Percentiles rank a stretch among this genome's conserved stretches.
Evolutionary conservation across 2,329 filamentous ascomycete genomes (phyloP).

Genomic region (Colletotrichum sp.): DNA sequence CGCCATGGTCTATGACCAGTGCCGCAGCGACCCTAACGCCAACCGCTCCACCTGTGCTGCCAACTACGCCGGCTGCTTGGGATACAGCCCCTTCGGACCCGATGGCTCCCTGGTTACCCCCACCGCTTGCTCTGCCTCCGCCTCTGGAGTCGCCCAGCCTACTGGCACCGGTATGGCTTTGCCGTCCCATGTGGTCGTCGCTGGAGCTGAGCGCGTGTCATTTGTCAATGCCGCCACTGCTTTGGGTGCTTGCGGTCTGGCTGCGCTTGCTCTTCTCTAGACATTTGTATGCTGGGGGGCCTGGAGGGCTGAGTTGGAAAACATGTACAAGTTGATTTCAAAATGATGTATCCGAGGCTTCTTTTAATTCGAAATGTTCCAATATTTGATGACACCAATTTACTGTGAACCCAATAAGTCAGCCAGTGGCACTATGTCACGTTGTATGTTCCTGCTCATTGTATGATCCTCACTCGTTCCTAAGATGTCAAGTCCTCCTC

Average conservation of each 20-base stretch:
- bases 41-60: neutral
- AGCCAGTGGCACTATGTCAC: neutral
- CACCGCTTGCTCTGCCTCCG: neutral
- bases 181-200: neutral
- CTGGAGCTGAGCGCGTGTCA: neutral
- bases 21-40: neutral
- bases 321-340: neutral
- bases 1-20: neutral
- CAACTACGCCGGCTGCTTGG: neutral
- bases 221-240: neutral
- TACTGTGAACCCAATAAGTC: neutral
- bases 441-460: accelerated
- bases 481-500: accelerated
- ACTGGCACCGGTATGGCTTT: neutral
- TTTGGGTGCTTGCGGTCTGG: neutral
- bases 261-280: neutral
- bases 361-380: neutral
- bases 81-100: neutral
- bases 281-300: neutral
- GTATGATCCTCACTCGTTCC: neutral
- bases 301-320: neutral
- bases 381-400: neutral
- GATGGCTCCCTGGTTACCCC: neutral
- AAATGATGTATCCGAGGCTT: neutral
- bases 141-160: neutral